A percentile compares a stretch with the other conserved stretches of the same genome.
phyloP scores from a whole-genome alignment of 495 filamentous ascomycete species.

The Talaromyces thailandensis region DNA sequence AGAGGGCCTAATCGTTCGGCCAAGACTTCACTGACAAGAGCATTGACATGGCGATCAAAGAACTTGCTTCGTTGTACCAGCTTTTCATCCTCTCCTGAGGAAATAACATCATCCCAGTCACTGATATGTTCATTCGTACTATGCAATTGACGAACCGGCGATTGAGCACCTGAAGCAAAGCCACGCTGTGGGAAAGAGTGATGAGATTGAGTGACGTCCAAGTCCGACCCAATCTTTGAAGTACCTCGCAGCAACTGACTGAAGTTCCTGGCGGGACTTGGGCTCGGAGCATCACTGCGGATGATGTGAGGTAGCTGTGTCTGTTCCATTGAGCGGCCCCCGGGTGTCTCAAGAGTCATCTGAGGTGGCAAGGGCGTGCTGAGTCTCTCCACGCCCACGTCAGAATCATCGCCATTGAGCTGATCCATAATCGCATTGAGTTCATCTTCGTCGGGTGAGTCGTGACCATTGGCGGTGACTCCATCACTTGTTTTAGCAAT shows the following conservation, averaged over 20 bases:
- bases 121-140: slow-evolving; percentile 60
- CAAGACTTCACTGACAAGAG: slow-evolving; percentile 71
- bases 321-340: slow-evolving; percentile 43
- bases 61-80: slow-evolving; percentile 64
- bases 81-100: slow-evolving; percentile 72
- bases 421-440: slow-evolving; percentile 82
- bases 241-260: slow-evolving; percentile 34
- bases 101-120: slow-evolving; percentile 87
- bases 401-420: slow-evolving; percentile 60
- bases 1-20: slow-evolving; percentile 68
- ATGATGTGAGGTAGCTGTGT: slow-evolving; percentile 46
- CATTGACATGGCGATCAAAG: slow-evolving; percentile 82
- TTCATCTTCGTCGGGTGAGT: slow-evolving; percentile 60
- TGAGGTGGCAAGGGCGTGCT: slow-evolving; percentile 38
- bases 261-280: slow-evolving; percentile 56
- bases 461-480: slow-evolving; percentile 10
- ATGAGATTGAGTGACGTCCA: slow-evolving; percentile 26
- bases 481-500: slow-evolving; percentile 12
- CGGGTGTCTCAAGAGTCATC: slow-evolving; percentile 24
- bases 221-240: slow-evolving; percentile 32
- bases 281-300: slow-evolving; percentile 65
- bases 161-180: slow-evolving; percentile 33
- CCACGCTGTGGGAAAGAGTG: slow-evolving; percentile 29
- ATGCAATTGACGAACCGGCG: slow-evolving; percentile 57
- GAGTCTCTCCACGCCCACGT: slow-evolving; percentile 59